Percentiles rank a stretch among this genome's conserved stretches.
These are phyloP conservation scores for Hanseniaspora clermontiae DNA, from an alignment of 805 yeast species.

Conservation along the genomic window DNA sequence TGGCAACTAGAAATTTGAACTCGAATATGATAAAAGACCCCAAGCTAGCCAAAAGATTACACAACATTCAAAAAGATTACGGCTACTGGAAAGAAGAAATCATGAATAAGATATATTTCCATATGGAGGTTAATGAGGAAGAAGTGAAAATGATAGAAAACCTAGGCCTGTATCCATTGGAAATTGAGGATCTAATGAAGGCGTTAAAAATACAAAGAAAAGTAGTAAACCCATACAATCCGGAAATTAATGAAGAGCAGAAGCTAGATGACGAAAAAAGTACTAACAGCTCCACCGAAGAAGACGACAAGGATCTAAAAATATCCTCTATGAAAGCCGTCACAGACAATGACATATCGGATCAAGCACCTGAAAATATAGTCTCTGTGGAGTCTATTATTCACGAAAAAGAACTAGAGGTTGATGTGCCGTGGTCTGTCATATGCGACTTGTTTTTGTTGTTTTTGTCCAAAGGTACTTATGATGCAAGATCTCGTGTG, in stretches of 20 bases:
- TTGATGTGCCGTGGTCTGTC: constrained; percentile 86
- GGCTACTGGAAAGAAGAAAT: constrained; percentile 74
- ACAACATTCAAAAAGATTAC: constrained; percentile 59
- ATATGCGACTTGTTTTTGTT: constrained; percentile 80
- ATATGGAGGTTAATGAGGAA: constrained; percentile 61
- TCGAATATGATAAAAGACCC: constrained; percentile 35
- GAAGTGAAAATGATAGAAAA: constrained; percentile 82
- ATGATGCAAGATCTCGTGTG: constrained; percentile 80
- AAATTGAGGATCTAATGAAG: constrained; percentile 54
- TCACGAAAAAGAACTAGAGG: constrained; percentile 33
- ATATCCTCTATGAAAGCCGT: not conserved
- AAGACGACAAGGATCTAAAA: constrained; percentile 11
- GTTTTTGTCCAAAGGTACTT: constrained; percentile 67
- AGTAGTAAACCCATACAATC: constrained; percentile 39
- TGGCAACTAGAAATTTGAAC: constrained; percentile 46
- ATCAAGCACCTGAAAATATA: constrained; percentile 16
- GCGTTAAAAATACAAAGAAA: constrained; percentile 42
- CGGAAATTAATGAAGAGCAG: constrained; percentile 14
- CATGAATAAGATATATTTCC: constrained; percentile 60
- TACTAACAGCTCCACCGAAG: constrained; percentile 9
- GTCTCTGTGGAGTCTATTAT: constrained; percentile 27
- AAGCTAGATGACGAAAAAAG: constrained; percentile 13
- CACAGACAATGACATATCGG: not conserved
- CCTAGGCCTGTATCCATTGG: constrained; percentile 71
- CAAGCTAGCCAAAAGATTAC: constrained; percentile 46